These are phyloP conservation scores for Tetrahymena borealis DNA, from an alignment of 73 alveolate genomes.

Conservation along the genomic window DNA sequence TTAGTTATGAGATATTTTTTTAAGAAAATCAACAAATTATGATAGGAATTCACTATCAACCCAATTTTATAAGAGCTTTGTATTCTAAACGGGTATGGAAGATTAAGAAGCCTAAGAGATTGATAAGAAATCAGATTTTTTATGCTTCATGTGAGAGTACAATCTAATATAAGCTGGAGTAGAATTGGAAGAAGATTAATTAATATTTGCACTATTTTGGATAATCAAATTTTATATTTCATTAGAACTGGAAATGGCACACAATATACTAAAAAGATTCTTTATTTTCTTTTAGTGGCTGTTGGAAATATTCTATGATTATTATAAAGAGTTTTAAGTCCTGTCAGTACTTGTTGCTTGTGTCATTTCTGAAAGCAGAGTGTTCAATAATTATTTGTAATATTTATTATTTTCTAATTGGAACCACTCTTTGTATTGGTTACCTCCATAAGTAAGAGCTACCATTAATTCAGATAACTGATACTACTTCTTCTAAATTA, in stretches of 20 bases:
- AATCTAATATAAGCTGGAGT: neutral
- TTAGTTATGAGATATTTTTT: neutral
- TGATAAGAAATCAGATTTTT: neutral
- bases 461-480: neutral
- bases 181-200: neutral
- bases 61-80: neutral
- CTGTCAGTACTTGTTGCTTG: neutral
- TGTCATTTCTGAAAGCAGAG: neutral
- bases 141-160: neutral
- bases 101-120: neutral
- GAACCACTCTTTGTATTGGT: neutral
- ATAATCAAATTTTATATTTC: neutral
- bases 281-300: neutral
- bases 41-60: neutral
- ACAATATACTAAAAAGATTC: neutral
- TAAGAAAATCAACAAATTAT: neutral
- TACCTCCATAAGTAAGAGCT: neutral
- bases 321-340: neutral
- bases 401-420: neutral
- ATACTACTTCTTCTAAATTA: neutral
- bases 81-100: too few species aligned
- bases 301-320: neutral
- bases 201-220: neutral
- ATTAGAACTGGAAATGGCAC: neutral
- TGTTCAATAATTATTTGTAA: neutral